Evolutionary conservation across 2,329 filamentous ascomycete genomes (phyloP), one percentile per base, ranked within the genome.

Genomic region (Cladosporium halotolerans): DNA sequence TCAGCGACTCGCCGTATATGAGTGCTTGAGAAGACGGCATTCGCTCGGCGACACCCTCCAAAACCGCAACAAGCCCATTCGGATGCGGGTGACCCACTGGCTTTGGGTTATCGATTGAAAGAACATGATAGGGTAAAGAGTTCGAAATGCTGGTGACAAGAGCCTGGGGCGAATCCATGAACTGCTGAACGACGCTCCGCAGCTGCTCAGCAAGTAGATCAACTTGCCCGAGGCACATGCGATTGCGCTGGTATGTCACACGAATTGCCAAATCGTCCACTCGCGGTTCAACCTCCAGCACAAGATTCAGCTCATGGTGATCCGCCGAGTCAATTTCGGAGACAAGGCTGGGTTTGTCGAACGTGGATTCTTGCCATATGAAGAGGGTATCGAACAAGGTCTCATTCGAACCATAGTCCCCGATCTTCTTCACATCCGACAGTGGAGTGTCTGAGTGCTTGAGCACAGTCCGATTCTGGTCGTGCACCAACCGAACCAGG

Each of bases 281-380:
- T 2, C 60, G 66, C 0, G 90, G 89, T 66, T 90, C 85, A 10
- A 93, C 74, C 63, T 96, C 90, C 6, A 95, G 66, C 2, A 91
- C 78, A 1, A 95, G 65, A 52, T 81, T 83, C 40, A 88, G 90
- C 64, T 95, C 90, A 6, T 93, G 73, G 18, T 81, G 80, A 64
- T 96, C 91, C 4, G 77, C 68, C 49, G 86, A 82, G 23, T 79
- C 76, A 0, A 80, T 66, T 52, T 89, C 75, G 9, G 63, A 68
- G 0, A 92, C 72, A 4, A 51, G n/a, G 5, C 43, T 18, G 8
- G 32, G 36, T 61, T 72, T 63, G 3, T 64, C 57, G 1, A 68
- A 58, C 14, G 86, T 72, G 0, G 84, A 86, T 63, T 95, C 85
- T 62, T 96, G 91, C 76, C 91, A 96, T 0, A 91, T 84, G 62